Evolutionary conservation across 345 rosid species (phyloP).

Genomic region (Adansonia digitata): DNA sequence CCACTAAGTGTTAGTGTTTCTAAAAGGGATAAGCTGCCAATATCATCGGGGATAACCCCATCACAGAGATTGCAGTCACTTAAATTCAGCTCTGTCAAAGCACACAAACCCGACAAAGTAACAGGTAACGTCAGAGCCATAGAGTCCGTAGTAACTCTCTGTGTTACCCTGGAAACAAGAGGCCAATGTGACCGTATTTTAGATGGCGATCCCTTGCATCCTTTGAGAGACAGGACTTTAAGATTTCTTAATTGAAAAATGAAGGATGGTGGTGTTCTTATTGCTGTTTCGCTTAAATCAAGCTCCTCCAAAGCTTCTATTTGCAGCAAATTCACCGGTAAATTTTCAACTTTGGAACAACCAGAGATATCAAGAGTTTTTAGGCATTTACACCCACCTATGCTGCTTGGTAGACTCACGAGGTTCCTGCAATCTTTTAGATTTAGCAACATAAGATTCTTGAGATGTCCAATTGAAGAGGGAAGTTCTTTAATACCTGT

Average conservation of each 20-base stretch:
- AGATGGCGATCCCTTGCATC: neutral
- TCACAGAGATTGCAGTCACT: constrained; percentile 24
- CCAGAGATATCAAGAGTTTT: constrained; percentile 4
- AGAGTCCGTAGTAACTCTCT: neutral
- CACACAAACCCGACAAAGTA: constrained; percentile 16
- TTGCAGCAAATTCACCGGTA: neutral
- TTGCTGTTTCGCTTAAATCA: constrained; percentile 16
- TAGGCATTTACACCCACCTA: constrained; percentile 19
- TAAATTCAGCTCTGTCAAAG: constrained; percentile 22
- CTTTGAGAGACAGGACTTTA: constrained; percentile 7
- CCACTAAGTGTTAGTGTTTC: constrained; percentile 14
- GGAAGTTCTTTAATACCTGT: constrained; percentile 27
- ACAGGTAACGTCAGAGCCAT: constrained; percentile 8
- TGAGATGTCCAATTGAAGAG: constrained; percentile 14
- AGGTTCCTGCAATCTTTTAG: constrained; percentile 20
- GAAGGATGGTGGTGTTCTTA: neutral
- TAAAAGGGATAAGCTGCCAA: constrained; percentile 23
- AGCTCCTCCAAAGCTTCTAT: neutral
- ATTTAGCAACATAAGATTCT: constrained; percentile 14
- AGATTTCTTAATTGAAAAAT: constrained; percentile 17
- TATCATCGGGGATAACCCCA: constrained; percentile 19
- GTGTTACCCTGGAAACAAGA: neutral
- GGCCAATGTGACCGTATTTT: neutral
- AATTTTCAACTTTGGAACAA: neutral
- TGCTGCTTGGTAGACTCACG: constrained; percentile 21